Evolutionary conservation across 1,139 yeast genomes (phyloP), one percentile per base, ranked within the genome.

Genomic region (Pichia sp.): DNA sequence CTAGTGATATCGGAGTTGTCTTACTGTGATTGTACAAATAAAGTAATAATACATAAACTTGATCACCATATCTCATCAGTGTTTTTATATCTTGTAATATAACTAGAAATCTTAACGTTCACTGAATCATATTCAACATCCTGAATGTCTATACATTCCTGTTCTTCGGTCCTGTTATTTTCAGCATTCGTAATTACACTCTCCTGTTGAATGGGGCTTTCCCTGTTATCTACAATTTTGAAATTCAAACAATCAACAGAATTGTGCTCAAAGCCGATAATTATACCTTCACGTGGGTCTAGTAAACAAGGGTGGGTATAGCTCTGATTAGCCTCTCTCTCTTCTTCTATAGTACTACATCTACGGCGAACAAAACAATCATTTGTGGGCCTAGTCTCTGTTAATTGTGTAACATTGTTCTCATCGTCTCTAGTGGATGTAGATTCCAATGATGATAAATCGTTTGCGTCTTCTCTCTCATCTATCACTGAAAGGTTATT

Each of bases 1-100:
- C 83, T 38, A 86, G 95, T 61, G 95, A 93, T 20, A 74, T 89
- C 30, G 97, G 96, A 49, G 89, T 85, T 23, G 93, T 91, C 10
- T 74, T 91, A 77, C 71, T 89, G 42, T 88, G 51, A 37, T 6
- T n/a, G n/a, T n/a, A n/a, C n/a, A n/a, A n/a, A 33, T 4, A 33
- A n/a, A n/a, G 14, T 15, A 31, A 28, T 14, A 5, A 12, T 28
- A 5, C n/a, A n/a, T n/a, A n/a, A n/a, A n/a, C n/a, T n/a, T n/a
- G 15, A 5, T 23, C 11, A 40, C 33, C 38, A 40, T 17, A 36
- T 21, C 17, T 40, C 38, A 18, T 40, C 37, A 5, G 26, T 20
- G 3, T 32, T 24, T 9, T 28, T 14, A n/a, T 17, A 10, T 15
- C 45, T 44, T 5, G 31, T 24, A 11, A 41, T 31, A 35, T 28